These are phyloP conservation scores for Hemerocallis citrina DNA, from an alignment of 106 monocot genomes.

Conservation along the genomic window DNA sequence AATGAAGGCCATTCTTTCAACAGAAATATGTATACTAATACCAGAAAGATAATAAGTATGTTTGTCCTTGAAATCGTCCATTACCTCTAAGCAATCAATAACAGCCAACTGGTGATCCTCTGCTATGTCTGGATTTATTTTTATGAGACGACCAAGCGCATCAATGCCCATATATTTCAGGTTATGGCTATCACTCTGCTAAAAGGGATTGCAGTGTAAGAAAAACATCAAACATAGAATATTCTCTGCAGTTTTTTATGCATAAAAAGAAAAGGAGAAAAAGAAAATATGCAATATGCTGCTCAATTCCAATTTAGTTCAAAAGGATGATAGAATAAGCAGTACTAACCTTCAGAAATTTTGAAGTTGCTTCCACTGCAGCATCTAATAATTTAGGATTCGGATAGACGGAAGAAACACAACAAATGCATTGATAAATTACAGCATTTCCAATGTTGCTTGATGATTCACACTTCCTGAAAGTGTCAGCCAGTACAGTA, in stretches of 20 bases:
- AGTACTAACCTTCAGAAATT: constrained; percentile 81
- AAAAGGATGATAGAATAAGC: neutral
- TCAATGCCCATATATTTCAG: constrained; percentile 99
- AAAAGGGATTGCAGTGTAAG: constrained; percentile 5
- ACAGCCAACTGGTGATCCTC: constrained; percentile 97
- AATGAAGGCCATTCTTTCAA: neutral
- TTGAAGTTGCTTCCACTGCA: constrained; percentile 89
- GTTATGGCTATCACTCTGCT: constrained; percentile 93
- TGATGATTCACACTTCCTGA: constrained; percentile 72
- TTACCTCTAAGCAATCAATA: constrained; percentile 99
- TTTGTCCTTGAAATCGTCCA: too few relatives aligned
- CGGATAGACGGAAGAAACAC: constrained; percentile 90
- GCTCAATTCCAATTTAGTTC: neutral
- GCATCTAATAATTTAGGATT: constrained; percentile 69
- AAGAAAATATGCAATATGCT: neutral
- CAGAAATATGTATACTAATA: neutral
- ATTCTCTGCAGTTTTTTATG: neutral
- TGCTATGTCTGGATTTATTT: constrained; percentile 94
- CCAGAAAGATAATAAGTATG: neutral
- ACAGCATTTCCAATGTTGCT: constrained; percentile 98
- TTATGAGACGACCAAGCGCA: constrained; percentile 88
- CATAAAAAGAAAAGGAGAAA: neutral
- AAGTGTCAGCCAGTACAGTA: constrained; percentile 75
- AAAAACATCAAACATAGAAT: neutral
- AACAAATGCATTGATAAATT: constrained; percentile 90